A percentile compares a stretch with the other conserved stretches of the same genome.
phyloP scores from a whole-genome alignment of 2,329 filamentous ascomycete genomes.

The Fusarium dlaminii region DNA sequence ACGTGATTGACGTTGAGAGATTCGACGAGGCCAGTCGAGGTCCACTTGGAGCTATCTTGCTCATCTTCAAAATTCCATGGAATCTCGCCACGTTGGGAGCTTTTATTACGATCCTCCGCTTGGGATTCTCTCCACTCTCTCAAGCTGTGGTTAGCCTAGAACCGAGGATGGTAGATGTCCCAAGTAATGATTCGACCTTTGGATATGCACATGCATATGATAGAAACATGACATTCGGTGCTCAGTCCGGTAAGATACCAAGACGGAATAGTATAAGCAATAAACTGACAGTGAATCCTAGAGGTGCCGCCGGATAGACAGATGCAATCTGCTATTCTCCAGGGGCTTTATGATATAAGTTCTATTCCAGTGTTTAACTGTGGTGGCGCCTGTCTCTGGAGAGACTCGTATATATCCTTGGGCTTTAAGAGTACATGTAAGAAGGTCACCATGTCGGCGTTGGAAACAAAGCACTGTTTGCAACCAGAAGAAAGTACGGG shows the following conservation, averaged over 20 bases:
- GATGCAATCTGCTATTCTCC: neutral
- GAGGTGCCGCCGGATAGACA: neutral
- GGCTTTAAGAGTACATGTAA: neutral
- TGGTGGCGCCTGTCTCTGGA: neutral
- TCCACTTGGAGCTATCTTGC: neutral
- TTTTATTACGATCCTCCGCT: neutral
- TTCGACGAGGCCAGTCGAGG: neutral
- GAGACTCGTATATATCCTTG: neutral
- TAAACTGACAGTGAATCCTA: neutral
- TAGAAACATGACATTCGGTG: neutral
- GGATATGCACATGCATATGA: neutral
- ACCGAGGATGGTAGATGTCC: neutral
- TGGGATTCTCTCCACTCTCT: neutral
- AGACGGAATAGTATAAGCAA: fast-evolving
- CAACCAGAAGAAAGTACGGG: neutral
- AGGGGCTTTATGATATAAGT: neutral
- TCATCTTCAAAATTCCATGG: neutral
- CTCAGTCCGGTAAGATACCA: neutral
- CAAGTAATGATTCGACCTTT: neutral
- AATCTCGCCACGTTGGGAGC: neutral
- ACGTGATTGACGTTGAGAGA: neutral
- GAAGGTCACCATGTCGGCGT: neutral
- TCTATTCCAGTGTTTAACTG: neutral
- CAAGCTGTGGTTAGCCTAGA: neutral
- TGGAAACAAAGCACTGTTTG: neutral